These are phyloP conservation scores for Phyllosticta citribraziliensis DNA, from an alignment of 2,329 filamentous ascomycete species.

Conservation along the genomic window DNA sequence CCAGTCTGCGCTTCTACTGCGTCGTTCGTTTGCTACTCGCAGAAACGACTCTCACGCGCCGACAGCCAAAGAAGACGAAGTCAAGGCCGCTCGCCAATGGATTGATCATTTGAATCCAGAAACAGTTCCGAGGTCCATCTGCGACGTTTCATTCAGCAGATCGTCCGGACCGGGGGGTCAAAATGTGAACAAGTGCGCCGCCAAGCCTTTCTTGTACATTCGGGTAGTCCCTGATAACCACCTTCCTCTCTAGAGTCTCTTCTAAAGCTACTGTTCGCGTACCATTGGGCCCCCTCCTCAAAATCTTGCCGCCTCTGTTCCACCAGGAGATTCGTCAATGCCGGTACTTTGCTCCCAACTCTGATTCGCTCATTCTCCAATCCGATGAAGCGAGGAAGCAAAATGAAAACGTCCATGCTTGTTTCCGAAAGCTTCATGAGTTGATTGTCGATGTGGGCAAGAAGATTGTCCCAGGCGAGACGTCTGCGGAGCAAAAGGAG, in stretches of 20 bases:
- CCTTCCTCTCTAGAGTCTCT: conserved; percentile 42
- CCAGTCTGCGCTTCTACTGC: not conserved
- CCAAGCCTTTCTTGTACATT: conserved; percentile 1
- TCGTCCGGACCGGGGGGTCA: conserved; percentile 57
- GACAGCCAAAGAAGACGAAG: conserved; percentile 17
- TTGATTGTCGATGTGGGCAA: conserved; percentile 43
- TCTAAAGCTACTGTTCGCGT: conserved; percentile 57
- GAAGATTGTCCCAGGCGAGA: conserved; percentile 49
- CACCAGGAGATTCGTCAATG: conserved; percentile 43
- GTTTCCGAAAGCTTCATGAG: conserved; percentile 48
- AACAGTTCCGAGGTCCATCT: conserved; percentile 46
- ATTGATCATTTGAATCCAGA: conserved; percentile 43
- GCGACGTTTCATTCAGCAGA: conserved; percentile 52
- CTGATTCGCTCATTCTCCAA: conserved; percentile 49
- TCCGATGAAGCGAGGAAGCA: conserved; percentile 55
- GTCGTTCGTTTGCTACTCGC: not conserved
- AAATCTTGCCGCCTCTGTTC: conserved; percentile 44
- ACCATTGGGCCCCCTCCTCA: conserved; percentile 41
- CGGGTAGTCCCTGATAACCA: conserved; percentile 3
- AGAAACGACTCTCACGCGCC: not conserved
- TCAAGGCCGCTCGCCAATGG: conserved; percentile 45
- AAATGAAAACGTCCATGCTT: conserved; percentile 48
- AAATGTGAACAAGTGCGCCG: conserved; percentile 57
- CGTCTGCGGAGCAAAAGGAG: conserved; percentile 44
- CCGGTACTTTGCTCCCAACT: conserved; percentile 46